Conservation (phyloP, 192 early-diverging fungal genomes). For the Umbelopsis sp. region DNA sequence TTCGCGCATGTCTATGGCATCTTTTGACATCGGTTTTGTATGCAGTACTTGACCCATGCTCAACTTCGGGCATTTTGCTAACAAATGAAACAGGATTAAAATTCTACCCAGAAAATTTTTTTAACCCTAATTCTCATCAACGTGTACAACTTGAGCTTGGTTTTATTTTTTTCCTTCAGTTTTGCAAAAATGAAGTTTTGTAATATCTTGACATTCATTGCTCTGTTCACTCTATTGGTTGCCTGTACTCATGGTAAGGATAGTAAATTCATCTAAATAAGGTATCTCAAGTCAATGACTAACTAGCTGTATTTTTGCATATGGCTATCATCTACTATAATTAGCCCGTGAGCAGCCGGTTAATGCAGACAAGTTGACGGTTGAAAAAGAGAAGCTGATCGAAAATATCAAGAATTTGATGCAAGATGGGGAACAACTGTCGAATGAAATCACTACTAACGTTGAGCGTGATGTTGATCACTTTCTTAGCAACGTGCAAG, state of each 20-base stretch:
- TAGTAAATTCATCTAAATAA: too few species aligned
- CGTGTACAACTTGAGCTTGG: not conserved
- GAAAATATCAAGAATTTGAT: not conserved
- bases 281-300: too few species aligned
- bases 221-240: not conserved
- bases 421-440: not conserved
- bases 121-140: too few species aligned
- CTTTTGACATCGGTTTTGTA: too few species aligned
- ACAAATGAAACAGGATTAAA: not conserved
- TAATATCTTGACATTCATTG: not conserved
- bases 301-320: too few species aligned
- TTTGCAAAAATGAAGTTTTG: not conserved
- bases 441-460: not conserved
- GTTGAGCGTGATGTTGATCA: not conserved
- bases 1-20: too few species aligned
- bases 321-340: not conserved
- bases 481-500: not conserved
- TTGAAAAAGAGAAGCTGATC: not conserved
- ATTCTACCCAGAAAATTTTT: not conserved
- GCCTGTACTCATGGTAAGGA: not conserved
- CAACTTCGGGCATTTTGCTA: too few species aligned
- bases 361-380: not conserved
- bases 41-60: too few species aligned
- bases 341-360: not conserved
- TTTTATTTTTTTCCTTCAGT: constrained; percentile 3